Percentiles rank a stretch among this genome's conserved stretches.
Evolutionary conservation across 805 yeast genomes (phyloP).

Genomic region (Spathaspora hagerdaliae): DNA sequence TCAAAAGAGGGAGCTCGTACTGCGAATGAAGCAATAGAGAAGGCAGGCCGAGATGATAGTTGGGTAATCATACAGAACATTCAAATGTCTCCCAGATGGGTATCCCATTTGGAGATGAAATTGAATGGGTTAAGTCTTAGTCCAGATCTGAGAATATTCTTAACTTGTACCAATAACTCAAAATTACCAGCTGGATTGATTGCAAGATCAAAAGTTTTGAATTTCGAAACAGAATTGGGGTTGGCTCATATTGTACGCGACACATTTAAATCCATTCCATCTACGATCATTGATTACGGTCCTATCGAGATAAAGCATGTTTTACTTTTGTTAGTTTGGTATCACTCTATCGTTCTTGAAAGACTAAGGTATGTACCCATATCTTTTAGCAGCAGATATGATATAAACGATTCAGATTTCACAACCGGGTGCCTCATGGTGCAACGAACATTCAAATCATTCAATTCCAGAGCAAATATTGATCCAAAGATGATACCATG

Average conservation of each 20-base stretch:
- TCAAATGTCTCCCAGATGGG: slow-evolving; percentile 68
- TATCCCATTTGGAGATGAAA: slow-evolving; percentile 48
- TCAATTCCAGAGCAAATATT: slow-evolving; percentile 5
- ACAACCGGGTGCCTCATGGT: slow-evolving; percentile 44
- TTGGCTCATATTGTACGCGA: slow-evolving; percentile 45
- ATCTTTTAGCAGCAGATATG: slow-evolving; percentile 61
- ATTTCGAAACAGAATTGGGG: slow-evolving; percentile 63
- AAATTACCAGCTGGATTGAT: slow-evolving; percentile 54
- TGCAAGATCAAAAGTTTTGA: slow-evolving; percentile 49
- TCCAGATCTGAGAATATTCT: slow-evolving; percentile 49
- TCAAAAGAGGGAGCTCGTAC: slow-evolving; percentile 57
- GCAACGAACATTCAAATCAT: slow-evolving; percentile 34
- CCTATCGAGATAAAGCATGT: slow-evolving; percentile 47
- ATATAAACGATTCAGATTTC: slow-evolving; percentile 72
- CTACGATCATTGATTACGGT: slow-evolving; percentile 10
- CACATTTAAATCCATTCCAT: slow-evolving; percentile 21
- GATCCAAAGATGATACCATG: slow-evolving; percentile 41
- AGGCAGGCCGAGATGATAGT: slow-evolving; percentile 43
- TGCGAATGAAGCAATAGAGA: slow-evolving; percentile 52
- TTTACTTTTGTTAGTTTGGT: slow-evolving; percentile 61
- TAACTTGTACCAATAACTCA: slow-evolving; percentile 55
- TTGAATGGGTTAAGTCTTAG: slow-evolving; percentile 26
- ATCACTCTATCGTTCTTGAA: slow-evolving; percentile 60
- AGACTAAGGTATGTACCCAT: slow-evolving; percentile 56
- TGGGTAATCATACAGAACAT: slow-evolving; percentile 83